Evolutionary conservation across 2,329 filamentous ascomycete species (phyloP).

Genomic region (Penicillium sp.): DNA sequence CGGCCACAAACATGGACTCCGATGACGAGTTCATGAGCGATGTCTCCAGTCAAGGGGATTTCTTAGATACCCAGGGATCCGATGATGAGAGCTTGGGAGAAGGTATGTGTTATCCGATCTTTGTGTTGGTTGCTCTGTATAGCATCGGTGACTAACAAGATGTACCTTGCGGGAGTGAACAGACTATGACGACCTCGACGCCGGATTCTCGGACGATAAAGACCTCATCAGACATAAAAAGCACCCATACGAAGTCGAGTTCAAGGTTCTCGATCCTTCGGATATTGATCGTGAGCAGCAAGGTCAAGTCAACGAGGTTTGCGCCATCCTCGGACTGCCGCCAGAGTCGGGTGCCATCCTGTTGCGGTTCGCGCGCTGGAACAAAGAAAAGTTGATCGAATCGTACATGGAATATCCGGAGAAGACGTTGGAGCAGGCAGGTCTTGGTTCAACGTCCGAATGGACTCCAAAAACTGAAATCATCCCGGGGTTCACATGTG

Average conservation of each 20-base stretch:
- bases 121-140: neutral
- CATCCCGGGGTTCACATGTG: constrained; percentile 78
- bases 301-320: constrained; percentile 82
- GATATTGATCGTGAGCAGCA: constrained; percentile 87
- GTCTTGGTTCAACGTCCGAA: constrained; percentile 66
- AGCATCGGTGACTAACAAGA: constrained; percentile 6
- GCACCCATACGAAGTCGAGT: constrained; percentile 79
- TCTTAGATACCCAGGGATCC: constrained; percentile 66
- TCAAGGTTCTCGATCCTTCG: constrained; percentile 72
- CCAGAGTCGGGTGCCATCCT: constrained; percentile 90
- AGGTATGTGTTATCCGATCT: constrained; percentile 29
- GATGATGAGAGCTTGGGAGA: constrained; percentile 61
- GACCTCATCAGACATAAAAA: constrained; percentile 70
- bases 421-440: constrained; percentile 78
- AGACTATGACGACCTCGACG: constrained; percentile 61
- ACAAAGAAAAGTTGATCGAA: constrained; percentile 91
- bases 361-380: constrained; percentile 87
- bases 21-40: constrained; percentile 92
- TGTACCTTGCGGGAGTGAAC: neutral
- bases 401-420: constrained; percentile 90
- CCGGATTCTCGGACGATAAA: constrained; percentile 65
- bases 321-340: constrained; percentile 83
- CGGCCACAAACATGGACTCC: constrained; percentile 74
- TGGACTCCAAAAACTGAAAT: constrained; percentile 66
- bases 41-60: constrained; percentile 71